phyloP scores from a whole-genome alignment of 169 alveolate species.

The Eimeria sp. region DNA sequence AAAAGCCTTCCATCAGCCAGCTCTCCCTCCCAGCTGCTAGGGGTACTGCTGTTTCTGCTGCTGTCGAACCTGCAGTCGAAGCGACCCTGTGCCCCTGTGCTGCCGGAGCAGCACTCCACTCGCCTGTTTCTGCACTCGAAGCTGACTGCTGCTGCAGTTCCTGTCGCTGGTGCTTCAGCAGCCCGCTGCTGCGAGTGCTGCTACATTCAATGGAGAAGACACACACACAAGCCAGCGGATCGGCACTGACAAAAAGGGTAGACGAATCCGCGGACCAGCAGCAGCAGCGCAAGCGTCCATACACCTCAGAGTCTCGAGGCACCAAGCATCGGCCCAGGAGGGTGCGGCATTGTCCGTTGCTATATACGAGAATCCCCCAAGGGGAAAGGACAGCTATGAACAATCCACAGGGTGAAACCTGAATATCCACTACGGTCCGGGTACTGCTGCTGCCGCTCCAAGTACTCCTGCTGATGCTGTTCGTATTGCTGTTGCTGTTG shows the following conservation, averaged over 20 bases:
- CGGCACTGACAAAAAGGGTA: constrained; percentile 50
- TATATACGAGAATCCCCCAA: constrained; percentile 33
- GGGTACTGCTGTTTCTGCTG: constrained; percentile 6
- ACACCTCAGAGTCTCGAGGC: constrained; percentile 50
- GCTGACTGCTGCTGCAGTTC: neutral
- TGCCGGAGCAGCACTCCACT: neutral
- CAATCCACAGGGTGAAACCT: constrained; percentile 43
- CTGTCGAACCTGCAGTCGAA: constrained; percentile 6
- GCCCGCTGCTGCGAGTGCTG: constrained; percentile 5
- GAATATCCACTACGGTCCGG: constrained; percentile 11
- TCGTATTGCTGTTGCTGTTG: neutral
- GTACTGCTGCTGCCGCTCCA: neutral
- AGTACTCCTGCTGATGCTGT: neutral
- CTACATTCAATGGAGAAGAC: constrained; percentile 43
- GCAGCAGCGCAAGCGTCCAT: constrained; percentile 39
- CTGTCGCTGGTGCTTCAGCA: constrained; percentile 35
- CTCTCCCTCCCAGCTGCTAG: neutral
- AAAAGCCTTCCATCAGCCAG: constrained; percentile 33
- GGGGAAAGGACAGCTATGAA: constrained; percentile 42
- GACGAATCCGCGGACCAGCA: constrained; percentile 62
- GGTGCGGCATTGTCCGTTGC: constrained; percentile 66
- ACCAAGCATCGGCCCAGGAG: constrained; percentile 20
- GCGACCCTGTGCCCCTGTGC: neutral
- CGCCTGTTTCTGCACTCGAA: neutral
- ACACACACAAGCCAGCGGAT: constrained; percentile 45